These are phyloP conservation scores for Leccinum angustisporum DNA, from an alignment of 1,284 basidiomycete genomes.

Conservation along the genomic window DNA sequence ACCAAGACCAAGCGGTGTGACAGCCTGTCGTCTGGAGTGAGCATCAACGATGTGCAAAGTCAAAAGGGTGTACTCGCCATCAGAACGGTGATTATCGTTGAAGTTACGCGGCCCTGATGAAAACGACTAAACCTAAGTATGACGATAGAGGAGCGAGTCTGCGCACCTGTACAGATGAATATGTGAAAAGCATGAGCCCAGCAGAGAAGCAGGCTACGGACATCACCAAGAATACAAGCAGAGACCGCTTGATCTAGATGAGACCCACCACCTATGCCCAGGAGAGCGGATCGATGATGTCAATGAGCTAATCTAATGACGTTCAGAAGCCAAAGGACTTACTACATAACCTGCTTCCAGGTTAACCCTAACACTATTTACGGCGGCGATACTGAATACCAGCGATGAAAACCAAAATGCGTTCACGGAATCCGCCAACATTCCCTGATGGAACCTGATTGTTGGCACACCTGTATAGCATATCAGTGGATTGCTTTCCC, in stretches of 20 bases:
- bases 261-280: slow-evolving; percentile 51
- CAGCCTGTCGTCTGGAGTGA: slow-evolving; percentile 25
- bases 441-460: slow-evolving; percentile 55
- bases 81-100: slow-evolving; percentile 71
- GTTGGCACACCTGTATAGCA: slow-evolving; percentile 52
- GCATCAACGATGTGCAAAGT: background rate
- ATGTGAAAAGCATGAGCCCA: slow-evolving; percentile 54
- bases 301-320: slow-evolving; percentile 19
- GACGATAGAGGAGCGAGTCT: slow-evolving; percentile 23
- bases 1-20: slow-evolving; percentile 71
- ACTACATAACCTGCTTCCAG: slow-evolving; percentile 65
- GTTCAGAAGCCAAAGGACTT: slow-evolving; percentile 29
- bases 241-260: slow-evolving; percentile 61
- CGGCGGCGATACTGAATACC: slow-evolving; percentile 60
- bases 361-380: slow-evolving; percentile 57
- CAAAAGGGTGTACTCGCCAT: slow-evolving; percentile 43
- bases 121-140: slow-evolving; percentile 15
- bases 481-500: slow-evolving; percentile 24
- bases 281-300: slow-evolving; percentile 50
- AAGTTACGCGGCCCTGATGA: slow-evolving; percentile 49
- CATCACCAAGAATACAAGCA: slow-evolving; percentile 55
- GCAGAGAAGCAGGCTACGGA: slow-evolving; percentile 59
- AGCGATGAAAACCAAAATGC: slow-evolving; percentile 62
- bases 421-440: slow-evolving; percentile 47
- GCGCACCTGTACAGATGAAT: slow-evolving; percentile 48